Percentiles rank a stretch among this genome's conserved stretches.
These are phyloP conservation scores for Thermomyces lanuginosus DNA, from an alignment of 2,329 filamentous ascomycete species.

Conservation along the genomic window DNA sequence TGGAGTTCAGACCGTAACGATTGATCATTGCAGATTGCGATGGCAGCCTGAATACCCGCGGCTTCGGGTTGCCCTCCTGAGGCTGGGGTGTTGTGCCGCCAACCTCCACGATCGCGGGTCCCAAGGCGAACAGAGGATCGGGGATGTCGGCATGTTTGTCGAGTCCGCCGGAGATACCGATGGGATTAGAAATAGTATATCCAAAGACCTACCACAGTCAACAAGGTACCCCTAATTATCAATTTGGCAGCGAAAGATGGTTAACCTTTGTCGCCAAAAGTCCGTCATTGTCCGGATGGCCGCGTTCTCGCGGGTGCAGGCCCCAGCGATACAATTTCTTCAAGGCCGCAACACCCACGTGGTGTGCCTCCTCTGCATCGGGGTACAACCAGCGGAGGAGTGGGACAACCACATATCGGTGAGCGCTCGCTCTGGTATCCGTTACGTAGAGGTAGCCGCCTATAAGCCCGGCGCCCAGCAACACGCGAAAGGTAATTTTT, in stretches of 20 bases:
- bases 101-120: slow-evolving; percentile 76
- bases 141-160: slow-evolving; percentile 90
- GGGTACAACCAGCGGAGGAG: slow-evolving; percentile 26
- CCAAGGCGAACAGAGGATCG: slow-evolving; percentile 66
- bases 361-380: slow-evolving; percentile 70
- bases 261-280: slow-evolving; percentile 37
- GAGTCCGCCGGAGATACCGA: slow-evolving; percentile 87
- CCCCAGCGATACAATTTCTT: slow-evolving; percentile 57
- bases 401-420: slow-evolving; percentile 47
- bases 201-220: slow-evolving; percentile 48
- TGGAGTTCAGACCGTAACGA: slow-evolving; percentile 85
- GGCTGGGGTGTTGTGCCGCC: slow-evolving; percentile 79
- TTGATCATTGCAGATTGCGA: slow-evolving; percentile 81
- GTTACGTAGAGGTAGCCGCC: slow-evolving; percentile 52
- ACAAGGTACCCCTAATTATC: not conserved
- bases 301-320: slow-evolving; percentile 68
- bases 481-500: slow-evolving; percentile 30
- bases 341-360: slow-evolving; percentile 54
- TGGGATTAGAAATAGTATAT: slow-evolving; percentile 60
- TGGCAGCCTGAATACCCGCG: slow-evolving; percentile 74
- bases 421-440: slow-evolving; percentile 55
- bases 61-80: slow-evolving; percentile 73
- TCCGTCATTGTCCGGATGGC: slow-evolving; percentile 38
- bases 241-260: not conserved
- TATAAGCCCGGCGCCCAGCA: slow-evolving; percentile 32